phyloP scores from a whole-genome alignment of 164 flowering plant genomes.

The Kalanchoe fedtschenkoi region DNA sequence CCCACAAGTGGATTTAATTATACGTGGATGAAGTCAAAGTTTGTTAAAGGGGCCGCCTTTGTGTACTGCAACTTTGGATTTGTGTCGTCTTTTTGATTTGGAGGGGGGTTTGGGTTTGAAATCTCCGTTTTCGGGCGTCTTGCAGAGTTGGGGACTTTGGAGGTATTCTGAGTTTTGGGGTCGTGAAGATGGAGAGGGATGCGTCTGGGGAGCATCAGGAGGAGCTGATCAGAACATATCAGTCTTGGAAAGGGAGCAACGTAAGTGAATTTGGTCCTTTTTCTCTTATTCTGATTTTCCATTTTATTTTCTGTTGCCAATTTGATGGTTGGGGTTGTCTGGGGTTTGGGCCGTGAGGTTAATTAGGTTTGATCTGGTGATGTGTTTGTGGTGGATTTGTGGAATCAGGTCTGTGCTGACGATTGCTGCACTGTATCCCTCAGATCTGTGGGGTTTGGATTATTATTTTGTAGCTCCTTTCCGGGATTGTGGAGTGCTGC shows the following conservation, averaged over 20 bases:
- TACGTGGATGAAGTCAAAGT: background rate
- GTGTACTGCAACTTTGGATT: background rate
- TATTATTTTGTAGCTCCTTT: too few species aligned
- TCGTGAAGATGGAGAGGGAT: background rate
- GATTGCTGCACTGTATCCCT: too few species aligned
- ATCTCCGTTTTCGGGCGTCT: too few species aligned
- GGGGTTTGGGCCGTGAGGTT: too few species aligned
- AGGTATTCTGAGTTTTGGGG: too few species aligned
- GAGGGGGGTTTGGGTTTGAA: background rate
- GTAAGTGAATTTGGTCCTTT: background rate
- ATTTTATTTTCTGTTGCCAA: background rate
- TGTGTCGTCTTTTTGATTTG: background rate
- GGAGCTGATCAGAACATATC: background rate
- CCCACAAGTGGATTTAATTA: background rate
- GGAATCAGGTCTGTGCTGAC: too few species aligned
- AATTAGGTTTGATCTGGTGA: too few species aligned
- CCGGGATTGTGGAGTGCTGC: too few species aligned
- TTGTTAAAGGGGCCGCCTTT: background rate
- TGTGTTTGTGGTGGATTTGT: too few species aligned
- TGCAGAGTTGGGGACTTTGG: too few species aligned
- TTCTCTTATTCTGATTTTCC: background rate
- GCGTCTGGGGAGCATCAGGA: background rate
- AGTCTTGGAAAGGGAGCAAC: constrained; percentile 4
- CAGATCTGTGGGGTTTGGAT: too few species aligned
- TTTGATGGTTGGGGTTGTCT: background rate